Evolutionary conservation across 2,329 filamentous ascomycete genomes (phyloP), one percentile per base, ranked within the genome.

Genomic region (Clonostachys chloroleuca): DNA sequence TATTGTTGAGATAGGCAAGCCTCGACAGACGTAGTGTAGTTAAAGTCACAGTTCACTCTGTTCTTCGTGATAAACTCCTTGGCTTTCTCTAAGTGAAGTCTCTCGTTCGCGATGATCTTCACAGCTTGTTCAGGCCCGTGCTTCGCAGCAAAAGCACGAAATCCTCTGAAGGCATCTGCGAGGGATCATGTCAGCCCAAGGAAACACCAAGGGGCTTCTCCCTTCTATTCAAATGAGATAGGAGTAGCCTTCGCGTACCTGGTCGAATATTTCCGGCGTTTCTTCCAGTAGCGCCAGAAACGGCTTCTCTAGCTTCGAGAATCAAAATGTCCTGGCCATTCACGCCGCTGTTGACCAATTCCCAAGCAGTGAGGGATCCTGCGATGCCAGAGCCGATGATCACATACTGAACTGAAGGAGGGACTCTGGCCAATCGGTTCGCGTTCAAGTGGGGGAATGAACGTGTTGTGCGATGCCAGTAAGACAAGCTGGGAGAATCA

Each of bases 1-100:
- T 75, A 75, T 36, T 72, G 70, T 0, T 59, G 58, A 0, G 71
- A 74, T 56, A 76, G 60, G 52, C 73, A 77, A 9, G 74, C 69
- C 47, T 75, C 73, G 40, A 73, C 72, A 0, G 73, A 76, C 0
- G 65, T 69, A 1, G 69, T 69, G 3, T 66, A 56, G 45, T 73
- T 59, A 55, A 76, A 75, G 48, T 76, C 73, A 48, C 72, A 75
- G 9, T 59, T 57, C 1, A 75, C 64, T 3, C 64, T 52, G 49
- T 75, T 61, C 34, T 63, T 56, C 30, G 58, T 58, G 5, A 73
- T 65, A 51, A 75, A 75, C 2, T 63, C 58, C 12, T 64, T 60
- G 6, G 75, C 59, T 33, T 51, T 60, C 14, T 71, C 52, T 62
- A 37, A n/a, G 35, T 12, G 12, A 12, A 37, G 12, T 4, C 35